These are phyloP conservation scores for Chlorella ohadii DNA, from an alignment of 139 green algal species.

Conservation along the genomic window DNA sequence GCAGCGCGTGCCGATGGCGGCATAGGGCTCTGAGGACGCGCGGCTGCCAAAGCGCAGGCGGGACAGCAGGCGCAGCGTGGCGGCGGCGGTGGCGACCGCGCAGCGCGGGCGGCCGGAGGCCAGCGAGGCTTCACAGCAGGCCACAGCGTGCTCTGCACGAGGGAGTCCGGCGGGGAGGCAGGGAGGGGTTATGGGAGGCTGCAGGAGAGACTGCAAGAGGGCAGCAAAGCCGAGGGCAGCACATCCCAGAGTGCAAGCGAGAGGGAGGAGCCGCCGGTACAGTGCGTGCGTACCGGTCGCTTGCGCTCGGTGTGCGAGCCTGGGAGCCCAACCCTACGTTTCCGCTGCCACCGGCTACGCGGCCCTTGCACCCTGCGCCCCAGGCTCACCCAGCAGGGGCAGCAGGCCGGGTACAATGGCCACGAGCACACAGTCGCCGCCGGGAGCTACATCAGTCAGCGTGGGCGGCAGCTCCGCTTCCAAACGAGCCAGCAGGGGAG, in stretches of 20 bases:
- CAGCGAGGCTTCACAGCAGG: background rate
- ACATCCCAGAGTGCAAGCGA: background rate
- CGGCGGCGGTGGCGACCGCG: background rate
- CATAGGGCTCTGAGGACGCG: background rate
- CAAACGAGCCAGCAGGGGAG: background rate
- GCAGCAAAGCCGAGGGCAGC: no score
- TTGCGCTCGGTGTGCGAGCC: no score
- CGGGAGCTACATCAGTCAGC: background rate
- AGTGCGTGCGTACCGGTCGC: background rate
- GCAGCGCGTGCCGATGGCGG: background rate
- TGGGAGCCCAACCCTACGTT: no score
- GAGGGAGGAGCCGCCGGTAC: background rate
- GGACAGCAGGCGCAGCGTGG: constrained; percentile 13
- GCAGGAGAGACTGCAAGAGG: no score
- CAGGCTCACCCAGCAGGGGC: constrained; percentile 25
- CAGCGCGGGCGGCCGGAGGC: no score
- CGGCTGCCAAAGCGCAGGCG: constrained; percentile 26
- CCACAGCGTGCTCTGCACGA: constrained; percentile 2
- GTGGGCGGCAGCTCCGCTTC: background rate
- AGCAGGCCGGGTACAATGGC: background rate
- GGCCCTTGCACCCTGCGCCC: background rate
- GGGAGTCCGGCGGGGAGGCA: background rate
- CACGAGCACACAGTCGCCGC: constrained; percentile 15
- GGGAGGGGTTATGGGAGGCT: no score
- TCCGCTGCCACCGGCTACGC: no score